phyloP scores from a whole-genome alignment of 805 yeast genomes.

The Metschnikowia dekortorum region DNA sequence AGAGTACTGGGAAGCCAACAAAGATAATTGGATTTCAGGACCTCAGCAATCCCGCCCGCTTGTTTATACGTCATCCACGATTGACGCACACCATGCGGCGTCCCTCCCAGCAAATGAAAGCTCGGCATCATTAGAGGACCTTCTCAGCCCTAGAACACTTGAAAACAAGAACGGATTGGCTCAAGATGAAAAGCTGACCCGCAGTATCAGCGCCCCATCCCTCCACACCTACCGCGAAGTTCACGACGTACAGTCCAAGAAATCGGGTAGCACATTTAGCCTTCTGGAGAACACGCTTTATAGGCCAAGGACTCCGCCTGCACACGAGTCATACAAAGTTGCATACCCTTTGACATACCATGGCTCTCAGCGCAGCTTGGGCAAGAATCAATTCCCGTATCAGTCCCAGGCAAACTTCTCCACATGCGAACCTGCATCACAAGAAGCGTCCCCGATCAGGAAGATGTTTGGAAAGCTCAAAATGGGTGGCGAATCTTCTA shows the following conservation, averaged over 20 bases:
- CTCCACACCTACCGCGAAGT: slow-evolving; percentile 33
- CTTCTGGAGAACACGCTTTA: slow-evolving; percentile 12
- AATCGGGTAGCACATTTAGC: slow-evolving; percentile 6
- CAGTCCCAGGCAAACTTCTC: background rate
- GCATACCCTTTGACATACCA: background rate
- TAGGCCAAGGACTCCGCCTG: slow-evolving; percentile 13
- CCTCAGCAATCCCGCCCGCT: slow-evolving; percentile 23
- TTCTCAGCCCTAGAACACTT: background rate
- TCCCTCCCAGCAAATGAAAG: background rate
- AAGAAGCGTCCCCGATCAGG: slow-evolving; percentile 30
- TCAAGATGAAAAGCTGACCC: slow-evolving; percentile 17
- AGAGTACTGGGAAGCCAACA: slow-evolving; percentile 30
- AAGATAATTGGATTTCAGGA: slow-evolving; percentile 21
- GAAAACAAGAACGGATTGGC: background rate
- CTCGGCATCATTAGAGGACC: background rate
- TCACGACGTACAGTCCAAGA: background rate
- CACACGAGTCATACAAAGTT: background rate
- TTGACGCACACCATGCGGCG: background rate
- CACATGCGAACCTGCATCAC: slow-evolving; percentile 6
- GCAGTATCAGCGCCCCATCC: slow-evolving; percentile 33
- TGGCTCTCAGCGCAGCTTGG: background rate
- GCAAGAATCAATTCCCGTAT: background rate
- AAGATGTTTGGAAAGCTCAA: slow-evolving; percentile 19
- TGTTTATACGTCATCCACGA: slow-evolving; percentile 21
- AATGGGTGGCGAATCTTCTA: slow-evolving; percentile 21